Base-by-base conservation (phyloP, 257 asterid species). In the Mentha longifolia region DNA sequence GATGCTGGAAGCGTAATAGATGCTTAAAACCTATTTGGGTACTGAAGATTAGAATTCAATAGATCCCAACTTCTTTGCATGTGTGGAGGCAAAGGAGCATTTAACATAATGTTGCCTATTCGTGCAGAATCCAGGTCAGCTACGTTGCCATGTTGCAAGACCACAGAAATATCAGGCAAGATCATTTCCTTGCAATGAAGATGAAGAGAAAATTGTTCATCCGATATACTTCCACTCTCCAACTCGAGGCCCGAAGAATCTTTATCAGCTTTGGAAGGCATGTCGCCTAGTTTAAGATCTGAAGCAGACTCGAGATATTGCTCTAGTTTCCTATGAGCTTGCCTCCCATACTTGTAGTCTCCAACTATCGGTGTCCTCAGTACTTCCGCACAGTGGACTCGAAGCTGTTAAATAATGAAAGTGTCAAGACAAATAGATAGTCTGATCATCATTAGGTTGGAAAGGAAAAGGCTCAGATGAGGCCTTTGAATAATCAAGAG, bases 321-420 rank as follows among this genome's bases (percentile, higher is more conserved):
- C 61, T 79, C 85, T 55, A 83, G 70, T 65, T 85, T 84, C 84
- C 79, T 88, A 87, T 91, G 99, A 56, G 92, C 89, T 83, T 86
- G 95, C 92, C 99, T 82, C 50, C 99, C 99, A 16, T 94, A 94
- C 80, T 85, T 91, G 84, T 85, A 94, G 75, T 94, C 99, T 74
- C 99, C 97, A 20, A 91, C 89, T 74, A 94, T 94, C 2, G 99
- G 99, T n/a, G 97, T 94, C 65, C 99, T 95, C 92, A 94, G 72
- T 50, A 88, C 96, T 78, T 94, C 95, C 2, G 99, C 97, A 67
- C 99, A 89, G 77, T 94, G 97, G 74, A 91, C 99, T 2, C 97
- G 95, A 37, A 94, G 91, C 97, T 91, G 65, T 81, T 77, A 12
- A 54, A 47, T 22, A 43, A 22, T 28, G 57, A 76, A 42, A 65